Evolutionary conservation across 352 stramenopile genomes (phyloP).

Genomic region (Phytopythium montanum): DNA sequence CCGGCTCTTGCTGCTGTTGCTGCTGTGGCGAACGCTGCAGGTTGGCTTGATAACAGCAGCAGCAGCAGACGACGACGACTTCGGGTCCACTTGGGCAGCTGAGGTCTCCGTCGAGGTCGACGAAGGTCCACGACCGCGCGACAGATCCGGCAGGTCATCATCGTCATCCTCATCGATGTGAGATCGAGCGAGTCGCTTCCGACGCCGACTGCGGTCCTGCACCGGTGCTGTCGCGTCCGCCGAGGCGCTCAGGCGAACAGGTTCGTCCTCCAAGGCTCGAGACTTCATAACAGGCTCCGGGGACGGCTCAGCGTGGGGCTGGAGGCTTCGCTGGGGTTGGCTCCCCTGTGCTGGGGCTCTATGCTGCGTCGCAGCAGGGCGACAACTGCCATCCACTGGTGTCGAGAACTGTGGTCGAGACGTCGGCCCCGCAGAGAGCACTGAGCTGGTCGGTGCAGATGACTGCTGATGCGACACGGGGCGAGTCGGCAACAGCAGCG

Average conservation of each 20-base stretch:
- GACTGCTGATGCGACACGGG: constrained; percentile 12
- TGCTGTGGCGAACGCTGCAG: too few species aligned
- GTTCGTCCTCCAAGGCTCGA: not conserved
- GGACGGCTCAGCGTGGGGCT: not conserved
- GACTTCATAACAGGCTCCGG: too few species aligned
- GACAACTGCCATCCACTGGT: too few species aligned
- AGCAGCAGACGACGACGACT: too few species aligned
- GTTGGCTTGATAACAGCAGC: constrained; percentile 4
- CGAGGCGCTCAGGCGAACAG: not conserved
- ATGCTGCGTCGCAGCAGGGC: too few species aligned
- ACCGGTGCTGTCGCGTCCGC: not conserved
- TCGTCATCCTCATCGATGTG: constrained; percentile 50
- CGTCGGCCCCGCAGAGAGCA: not conserved
- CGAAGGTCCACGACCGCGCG: not conserved
- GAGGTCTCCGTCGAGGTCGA: constrained; percentile 3
- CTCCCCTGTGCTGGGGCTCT: not conserved
- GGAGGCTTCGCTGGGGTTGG: too few species aligned
- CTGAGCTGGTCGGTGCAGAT: too few species aligned
- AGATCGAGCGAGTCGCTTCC: constrained; percentile 47
- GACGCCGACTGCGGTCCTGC: not conserved
- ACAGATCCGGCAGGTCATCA: constrained; percentile 31
- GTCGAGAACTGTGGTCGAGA: not conserved
- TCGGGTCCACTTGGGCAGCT: constrained; percentile 6
- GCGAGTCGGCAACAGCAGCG: too few species aligned
- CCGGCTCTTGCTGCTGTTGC: constrained; percentile 15